Evolutionary conservation across 805 yeast genomes (phyloP), one percentile per base, ranked within the genome.

Genomic region (Candida qinlingensis): DNA sequence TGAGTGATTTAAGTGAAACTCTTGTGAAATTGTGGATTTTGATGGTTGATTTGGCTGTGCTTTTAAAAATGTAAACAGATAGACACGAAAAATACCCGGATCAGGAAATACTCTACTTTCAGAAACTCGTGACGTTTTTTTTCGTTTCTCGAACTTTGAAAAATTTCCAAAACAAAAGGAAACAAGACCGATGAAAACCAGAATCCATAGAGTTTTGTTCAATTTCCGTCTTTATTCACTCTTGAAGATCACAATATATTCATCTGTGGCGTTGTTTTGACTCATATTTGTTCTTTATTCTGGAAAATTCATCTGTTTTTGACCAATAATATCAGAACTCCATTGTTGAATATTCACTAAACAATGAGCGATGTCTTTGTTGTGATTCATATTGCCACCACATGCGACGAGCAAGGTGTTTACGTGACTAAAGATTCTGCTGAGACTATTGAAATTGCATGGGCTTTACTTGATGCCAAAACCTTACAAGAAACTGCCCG

Each of bases 361-460:
- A 33, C 26, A 9, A 59, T 59, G 63, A 53, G 53, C 35, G 85
- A 80, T 59, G 68, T 74, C 45, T 83, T 77, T 61, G 79, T 85
- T 55, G 81, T 81, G 47, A 67, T 83, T 41, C 81, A 81, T 51
- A 68, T 83, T 37, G 75, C 81, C 46, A 78, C 87, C 37, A 83
- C 90, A 25, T 78, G 84, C 54, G 89, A 83, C 59, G 88, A 83
- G 46, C 74, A 77, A 36, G 75, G 79, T 33, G 73, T 73, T 31
- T 75, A 77, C 56, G 76, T 79, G 44, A 69, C 82, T 33, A 80
- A 79, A 58, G 96, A 87, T 64, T 74, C 86, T 33, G 73, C 84
- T 5, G 90, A 84, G 62, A 71, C 83, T 48, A 74, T 81, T 35
- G 87, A 81, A 60, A 63, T 88, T 12, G 79, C 87, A 4, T 88